Evolutionary conservation across 2,329 filamentous ascomycete species (phyloP).

Genomic region (Phaeosphaeria sp.): DNA sequence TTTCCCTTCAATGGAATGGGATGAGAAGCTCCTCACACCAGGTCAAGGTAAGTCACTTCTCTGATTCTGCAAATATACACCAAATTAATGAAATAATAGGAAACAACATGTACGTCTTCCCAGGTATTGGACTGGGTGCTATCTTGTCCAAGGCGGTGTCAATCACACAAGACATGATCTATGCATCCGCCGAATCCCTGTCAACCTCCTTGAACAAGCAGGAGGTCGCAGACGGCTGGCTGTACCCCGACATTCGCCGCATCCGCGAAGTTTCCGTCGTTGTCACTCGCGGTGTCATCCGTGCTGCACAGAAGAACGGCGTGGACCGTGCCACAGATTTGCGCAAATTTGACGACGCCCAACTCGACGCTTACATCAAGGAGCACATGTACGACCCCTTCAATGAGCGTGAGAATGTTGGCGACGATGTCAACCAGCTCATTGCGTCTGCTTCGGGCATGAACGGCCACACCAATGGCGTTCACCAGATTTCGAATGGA

Average conservation of each 20-base stretch:
- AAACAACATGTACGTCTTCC: conserved; percentile 94
- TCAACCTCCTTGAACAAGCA: conserved; percentile 78
- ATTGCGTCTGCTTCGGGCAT: conserved; percentile 30
- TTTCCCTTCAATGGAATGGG: conserved; percentile 70
- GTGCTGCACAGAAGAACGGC: conserved; percentile 81
- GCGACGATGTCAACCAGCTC: conserved; percentile 46
- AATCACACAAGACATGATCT: conserved; percentile 95
- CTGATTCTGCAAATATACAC: neutral
- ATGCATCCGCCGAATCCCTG: conserved; percentile 85
- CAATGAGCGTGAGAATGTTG: conserved; percentile 51
- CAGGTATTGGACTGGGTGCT: conserved; percentile 89
- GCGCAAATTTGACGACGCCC: conserved; percentile 69
- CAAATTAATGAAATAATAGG: conserved; percentile 64
- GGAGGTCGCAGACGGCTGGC: conserved; percentile 81
- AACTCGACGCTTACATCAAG: conserved; percentile 71
- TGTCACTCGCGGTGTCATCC: conserved; percentile 92
- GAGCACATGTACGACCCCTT: conserved; percentile 60
- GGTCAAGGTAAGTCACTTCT: conserved; percentile 50
- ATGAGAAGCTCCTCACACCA: conserved; percentile 56
- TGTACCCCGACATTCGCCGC: conserved; percentile 90
- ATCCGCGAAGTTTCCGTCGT: conserved; percentile 88
- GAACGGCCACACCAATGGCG: conserved; percentile 30
- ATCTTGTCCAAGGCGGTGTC: conserved; percentile 88
- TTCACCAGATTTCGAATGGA: conserved; percentile 36
- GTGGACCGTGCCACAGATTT: conserved; percentile 64